These are phyloP conservation scores for Macroventuria anomochaeta DNA, from an alignment of 2,329 filamentous ascomycete genomes.

Conservation along the genomic window DNA sequence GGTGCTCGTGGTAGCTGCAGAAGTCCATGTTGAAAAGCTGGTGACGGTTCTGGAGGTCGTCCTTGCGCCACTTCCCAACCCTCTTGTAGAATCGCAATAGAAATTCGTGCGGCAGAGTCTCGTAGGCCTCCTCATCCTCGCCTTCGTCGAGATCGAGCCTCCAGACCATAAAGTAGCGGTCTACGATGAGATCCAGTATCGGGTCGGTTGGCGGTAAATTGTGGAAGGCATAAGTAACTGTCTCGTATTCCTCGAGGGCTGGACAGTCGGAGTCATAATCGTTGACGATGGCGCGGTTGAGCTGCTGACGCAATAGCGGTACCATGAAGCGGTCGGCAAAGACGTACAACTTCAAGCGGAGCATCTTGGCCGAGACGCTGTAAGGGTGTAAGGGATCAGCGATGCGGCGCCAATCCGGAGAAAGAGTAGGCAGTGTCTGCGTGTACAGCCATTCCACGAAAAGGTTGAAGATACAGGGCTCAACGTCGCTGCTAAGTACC, in stretches of 20 bases:
- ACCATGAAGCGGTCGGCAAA: slow-evolving; percentile 19
- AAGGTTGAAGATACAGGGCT: slow-evolving; percentile 13
- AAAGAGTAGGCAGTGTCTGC: slow-evolving; percentile 10
- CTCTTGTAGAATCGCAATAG: slow-evolving; percentile 15
- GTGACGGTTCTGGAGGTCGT: slow-evolving; percentile 7
- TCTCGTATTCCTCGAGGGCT: slow-evolving; percentile 11
- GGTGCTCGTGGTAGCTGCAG: slow-evolving; percentile 16
- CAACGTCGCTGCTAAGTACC: slow-evolving; percentile 16
- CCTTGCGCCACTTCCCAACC: slow-evolving; percentile 8
- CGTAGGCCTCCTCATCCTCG: slow-evolving; percentile 10
- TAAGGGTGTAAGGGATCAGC: slow-evolving; percentile 9
- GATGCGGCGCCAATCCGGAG: slow-evolving; percentile 14
- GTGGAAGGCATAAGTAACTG: slow-evolving; percentile 19
- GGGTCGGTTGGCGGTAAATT: slow-evolving; percentile 15
- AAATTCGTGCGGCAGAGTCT: slow-evolving; percentile 7
- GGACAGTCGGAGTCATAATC: slow-evolving; percentile 13
- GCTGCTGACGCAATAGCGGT: slow-evolving; percentile 1
- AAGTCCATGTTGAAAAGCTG: slow-evolving; percentile 16
- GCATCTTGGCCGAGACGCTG: slow-evolving; percentile 14
- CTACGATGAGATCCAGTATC: slow-evolving; percentile 17
- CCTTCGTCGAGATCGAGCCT: slow-evolving; percentile 13
- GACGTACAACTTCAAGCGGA: slow-evolving; percentile 16
- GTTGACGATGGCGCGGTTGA: slow-evolving; percentile 14
- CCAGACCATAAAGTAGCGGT: slow-evolving; percentile 19
- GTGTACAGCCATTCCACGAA: slow-evolving; percentile 24